A percentile compares a stretch with the other conserved stretches of the same genome.
phyloP scores from a whole-genome alignment of 1,284 basidiomycete genomes.

The Athelia sp. region DNA sequence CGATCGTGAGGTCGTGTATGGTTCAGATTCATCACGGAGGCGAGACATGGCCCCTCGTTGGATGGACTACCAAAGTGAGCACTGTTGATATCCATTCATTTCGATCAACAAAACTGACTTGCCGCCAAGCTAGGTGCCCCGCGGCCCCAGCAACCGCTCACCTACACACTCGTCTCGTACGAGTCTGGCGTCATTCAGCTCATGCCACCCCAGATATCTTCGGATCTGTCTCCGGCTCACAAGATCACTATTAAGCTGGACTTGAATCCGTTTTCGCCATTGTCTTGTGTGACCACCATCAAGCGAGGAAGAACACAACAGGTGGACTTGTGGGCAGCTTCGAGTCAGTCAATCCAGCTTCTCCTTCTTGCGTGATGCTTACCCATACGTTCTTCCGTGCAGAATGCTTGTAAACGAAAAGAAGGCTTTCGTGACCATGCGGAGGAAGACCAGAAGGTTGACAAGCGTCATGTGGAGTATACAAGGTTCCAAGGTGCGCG shows the following conservation, averaged over 20 bases:
- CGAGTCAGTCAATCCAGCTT: constrained; percentile 38
- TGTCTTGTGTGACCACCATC: constrained; percentile 37
- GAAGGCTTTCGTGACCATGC: constrained; percentile 35
- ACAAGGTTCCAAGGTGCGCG: constrained; percentile 25
- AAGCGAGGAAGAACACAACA: constrained; percentile 23
- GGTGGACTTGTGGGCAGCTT: constrained; percentile 38
- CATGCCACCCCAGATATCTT: constrained; percentile 21
- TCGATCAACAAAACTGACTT: neutral
- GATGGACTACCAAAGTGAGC: neutral
- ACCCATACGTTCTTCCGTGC: neutral
- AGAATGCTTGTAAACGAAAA: constrained; percentile 34
- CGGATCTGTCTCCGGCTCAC: constrained; percentile 28
- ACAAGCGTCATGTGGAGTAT: constrained; percentile 30
- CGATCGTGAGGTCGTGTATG: neutral
- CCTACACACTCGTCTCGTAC: constrained; percentile 34
- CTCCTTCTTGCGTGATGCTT: no score
- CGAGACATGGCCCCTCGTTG: neutral
- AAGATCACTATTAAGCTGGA: constrained; percentile 36
- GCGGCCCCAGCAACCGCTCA: constrained; percentile 27
- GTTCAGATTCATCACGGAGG: neutral
- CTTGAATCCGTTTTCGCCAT: constrained; percentile 37
- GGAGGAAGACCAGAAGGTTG: constrained; percentile 30
- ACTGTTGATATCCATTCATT: neutral
- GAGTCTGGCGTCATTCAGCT: constrained; percentile 24
- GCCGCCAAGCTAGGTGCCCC: constrained; percentile 10